Conservation (phyloP, 2,329 filamentous ascomycete species). For the Xylariaceae sp. region DNA sequence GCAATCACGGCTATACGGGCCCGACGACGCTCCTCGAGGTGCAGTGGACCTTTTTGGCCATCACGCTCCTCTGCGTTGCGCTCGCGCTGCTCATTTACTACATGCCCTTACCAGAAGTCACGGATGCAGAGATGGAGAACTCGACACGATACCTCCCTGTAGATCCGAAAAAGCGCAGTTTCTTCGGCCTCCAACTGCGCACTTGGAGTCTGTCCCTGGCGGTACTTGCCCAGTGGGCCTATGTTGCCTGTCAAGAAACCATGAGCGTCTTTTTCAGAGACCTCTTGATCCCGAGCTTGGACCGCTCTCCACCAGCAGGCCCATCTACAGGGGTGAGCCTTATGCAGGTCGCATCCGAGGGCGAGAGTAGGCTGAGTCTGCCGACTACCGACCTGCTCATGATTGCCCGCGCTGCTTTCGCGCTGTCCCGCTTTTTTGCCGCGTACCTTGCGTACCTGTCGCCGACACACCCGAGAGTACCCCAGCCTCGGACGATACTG, state of each 20-base stretch:
- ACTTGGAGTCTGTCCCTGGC: conserved; percentile 61
- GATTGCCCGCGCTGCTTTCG: conserved; percentile 67
- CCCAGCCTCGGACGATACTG: conserved; percentile 66
- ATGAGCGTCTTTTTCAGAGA: conserved; percentile 54
- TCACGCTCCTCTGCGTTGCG: conserved; percentile 67
- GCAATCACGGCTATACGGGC: conserved; percentile 27
- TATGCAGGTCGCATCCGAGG: conserved; percentile 33
- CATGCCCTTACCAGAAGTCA: conserved; percentile 59
- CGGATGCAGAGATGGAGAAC: conserved; percentile 48
- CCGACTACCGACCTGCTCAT: conserved; percentile 62
- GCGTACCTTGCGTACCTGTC: conserved; percentile 57
- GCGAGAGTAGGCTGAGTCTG: conserved; percentile 43
- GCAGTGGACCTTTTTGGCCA: conserved; percentile 81
- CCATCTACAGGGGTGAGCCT: neutral
- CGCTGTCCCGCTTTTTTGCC: conserved; percentile 65
- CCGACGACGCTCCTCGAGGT: conserved; percentile 60
- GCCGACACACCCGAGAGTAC: conserved; percentile 43
- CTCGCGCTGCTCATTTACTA: conserved; percentile 66
- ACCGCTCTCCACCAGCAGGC: neutral
- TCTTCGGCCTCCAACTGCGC: conserved; percentile 48
- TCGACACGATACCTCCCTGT: conserved; percentile 44
- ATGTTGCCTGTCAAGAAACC: conserved; percentile 68
- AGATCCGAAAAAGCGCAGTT: conserved; percentile 43
- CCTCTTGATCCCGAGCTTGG: conserved; percentile 37
- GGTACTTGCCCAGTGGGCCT: conserved; percentile 70